phyloP scores from a whole-genome alignment of 345 rosid genomes.

The Triadica sebifera region DNA sequence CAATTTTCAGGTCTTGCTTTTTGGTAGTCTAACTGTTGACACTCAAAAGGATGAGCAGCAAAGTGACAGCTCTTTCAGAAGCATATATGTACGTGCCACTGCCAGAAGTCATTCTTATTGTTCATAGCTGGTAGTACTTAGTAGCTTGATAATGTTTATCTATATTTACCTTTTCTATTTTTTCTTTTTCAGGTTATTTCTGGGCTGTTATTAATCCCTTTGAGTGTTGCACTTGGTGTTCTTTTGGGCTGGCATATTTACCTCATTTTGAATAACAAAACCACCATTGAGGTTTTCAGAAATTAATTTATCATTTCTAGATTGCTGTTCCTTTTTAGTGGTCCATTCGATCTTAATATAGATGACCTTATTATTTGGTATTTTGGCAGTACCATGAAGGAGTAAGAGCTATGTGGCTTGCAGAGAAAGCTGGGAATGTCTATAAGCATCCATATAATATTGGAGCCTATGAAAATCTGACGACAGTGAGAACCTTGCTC shows the following conservation, averaged over 20 bases:
- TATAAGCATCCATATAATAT: constrained; percentile 88
- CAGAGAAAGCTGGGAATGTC: constrained; percentile 80
- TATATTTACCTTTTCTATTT: not conserved
- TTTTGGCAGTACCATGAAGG: constrained; percentile 81
- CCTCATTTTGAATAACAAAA: constrained; percentile 80
- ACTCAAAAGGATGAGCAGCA: constrained; percentile 57
- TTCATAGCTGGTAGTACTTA: constrained; percentile 11
- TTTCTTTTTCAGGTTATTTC: constrained; percentile 69
- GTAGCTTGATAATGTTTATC: constrained; percentile 3
- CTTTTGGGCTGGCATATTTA: constrained; percentile 88
- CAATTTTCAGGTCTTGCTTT: constrained; percentile 65
- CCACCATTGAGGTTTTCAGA: constrained; percentile 73
- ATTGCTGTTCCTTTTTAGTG: not conserved
- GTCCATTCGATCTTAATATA: not conserved
- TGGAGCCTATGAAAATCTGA: constrained; percentile 65
- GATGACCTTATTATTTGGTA: not conserved
- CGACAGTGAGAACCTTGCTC: constrained; percentile 40
- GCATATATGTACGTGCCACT: constrained; percentile 51
- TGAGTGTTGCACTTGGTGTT: constrained; percentile 58
- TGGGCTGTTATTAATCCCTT: constrained; percentile 61
- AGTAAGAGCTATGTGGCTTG: constrained; percentile 90
- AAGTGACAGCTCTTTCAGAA: constrained; percentile 55
- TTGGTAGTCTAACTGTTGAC: constrained; percentile 76
- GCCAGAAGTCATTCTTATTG: not conserved
- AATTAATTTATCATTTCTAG: not conserved